Percentiles rank a stretch among this genome's conserved stretches.
Conservation (phyloP, 257 asterid genomes). For the Buddleja alternifolia region DNA sequence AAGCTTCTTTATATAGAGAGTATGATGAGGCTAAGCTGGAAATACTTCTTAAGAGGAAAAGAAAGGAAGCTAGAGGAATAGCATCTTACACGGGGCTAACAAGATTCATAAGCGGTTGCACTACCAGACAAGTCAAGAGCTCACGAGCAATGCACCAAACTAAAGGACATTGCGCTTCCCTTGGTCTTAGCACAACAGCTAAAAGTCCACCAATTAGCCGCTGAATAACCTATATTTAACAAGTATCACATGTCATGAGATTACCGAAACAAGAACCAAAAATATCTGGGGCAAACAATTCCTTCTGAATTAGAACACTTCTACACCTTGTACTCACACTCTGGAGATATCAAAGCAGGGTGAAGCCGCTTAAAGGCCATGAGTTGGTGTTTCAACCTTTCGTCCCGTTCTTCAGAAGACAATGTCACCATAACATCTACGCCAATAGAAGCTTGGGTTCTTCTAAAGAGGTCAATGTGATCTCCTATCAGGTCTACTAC, state of each 20-base stretch:
- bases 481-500: constrained; percentile 77
- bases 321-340: constrained; percentile 97
- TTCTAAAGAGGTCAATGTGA: constrained; percentile 84
- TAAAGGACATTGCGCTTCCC: constrained; percentile 82
- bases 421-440: constrained; percentile 85
- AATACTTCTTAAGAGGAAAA: constrained; percentile 3
- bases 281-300: constrained; percentile 20
- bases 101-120: constrained; percentile 79
- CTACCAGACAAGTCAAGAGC: constrained; percentile 77
- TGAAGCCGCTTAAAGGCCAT: constrained; percentile 83
- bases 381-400: constrained; percentile 79
- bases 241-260: constrained; percentile 40
- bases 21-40: constrained; percentile 10
- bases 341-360: constrained; percentile 89
- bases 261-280: constrained; percentile 22
- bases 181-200: constrained; percentile 77
- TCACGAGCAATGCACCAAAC: constrained; percentile 90
- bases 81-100: constrained; percentile 80
- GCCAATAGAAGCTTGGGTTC: constrained; percentile 73
- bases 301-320: constrained; percentile 49
- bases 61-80: constrained; percentile 20
- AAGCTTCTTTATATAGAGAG: neutral
- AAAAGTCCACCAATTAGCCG: constrained; percentile 80
- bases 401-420: constrained; percentile 92
- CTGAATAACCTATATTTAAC: constrained; percentile 69